Percentiles rank a stretch among this genome's conserved stretches.
phyloP scores from a whole-genome alignment of 192 early-diverging fungal genomes.

The Chytriomyces hyalinus region DNA sequence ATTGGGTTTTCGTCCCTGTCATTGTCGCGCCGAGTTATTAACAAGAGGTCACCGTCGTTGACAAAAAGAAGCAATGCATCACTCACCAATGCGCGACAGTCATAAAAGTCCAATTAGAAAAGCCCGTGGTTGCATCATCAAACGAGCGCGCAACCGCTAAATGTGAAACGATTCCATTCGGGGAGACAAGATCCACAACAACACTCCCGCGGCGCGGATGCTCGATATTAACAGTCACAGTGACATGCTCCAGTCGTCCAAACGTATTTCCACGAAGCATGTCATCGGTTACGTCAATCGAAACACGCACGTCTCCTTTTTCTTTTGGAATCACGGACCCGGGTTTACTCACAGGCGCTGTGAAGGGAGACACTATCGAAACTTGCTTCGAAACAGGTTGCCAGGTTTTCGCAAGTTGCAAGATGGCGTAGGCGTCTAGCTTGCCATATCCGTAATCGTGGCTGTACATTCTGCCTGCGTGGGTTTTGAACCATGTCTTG shows the following conservation, averaged over 20 bases:
- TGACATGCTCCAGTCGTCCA: constrained; percentile 80
- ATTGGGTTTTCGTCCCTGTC: not conserved
- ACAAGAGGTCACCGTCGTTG: not conserved
- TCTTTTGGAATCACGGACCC: constrained; percentile 55
- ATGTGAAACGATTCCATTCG: constrained; percentile 66
- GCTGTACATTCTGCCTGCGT: constrained; percentile 76
- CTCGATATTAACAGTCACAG: constrained; percentile 79
- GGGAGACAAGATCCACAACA: constrained; percentile 78
- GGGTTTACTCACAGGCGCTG: too few species aligned
- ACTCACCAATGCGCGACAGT: constrained; percentile 92
- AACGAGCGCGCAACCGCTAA: constrained; percentile 67
- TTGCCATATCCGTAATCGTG: constrained; percentile 95
- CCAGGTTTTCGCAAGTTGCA: constrained; percentile 76
- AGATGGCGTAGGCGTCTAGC: constrained; percentile 79
- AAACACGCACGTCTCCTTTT: not conserved
- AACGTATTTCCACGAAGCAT: constrained; percentile 33
- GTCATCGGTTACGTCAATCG: not conserved
- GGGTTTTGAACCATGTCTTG: constrained; percentile 72
- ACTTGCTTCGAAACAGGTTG: constrained; percentile 70
- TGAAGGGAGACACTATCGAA: constrained; percentile 41
- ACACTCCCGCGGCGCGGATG: constrained; percentile 86
- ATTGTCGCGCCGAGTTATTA: not conserved
- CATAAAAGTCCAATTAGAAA: constrained; percentile 91
- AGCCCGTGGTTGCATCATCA: constrained; percentile 73
- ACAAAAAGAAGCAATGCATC: not conserved